These are phyloP conservation scores for Hypseocharis bilobata DNA, from an alignment of 441 rosid genomes.

Conservation along the genomic window DNA sequence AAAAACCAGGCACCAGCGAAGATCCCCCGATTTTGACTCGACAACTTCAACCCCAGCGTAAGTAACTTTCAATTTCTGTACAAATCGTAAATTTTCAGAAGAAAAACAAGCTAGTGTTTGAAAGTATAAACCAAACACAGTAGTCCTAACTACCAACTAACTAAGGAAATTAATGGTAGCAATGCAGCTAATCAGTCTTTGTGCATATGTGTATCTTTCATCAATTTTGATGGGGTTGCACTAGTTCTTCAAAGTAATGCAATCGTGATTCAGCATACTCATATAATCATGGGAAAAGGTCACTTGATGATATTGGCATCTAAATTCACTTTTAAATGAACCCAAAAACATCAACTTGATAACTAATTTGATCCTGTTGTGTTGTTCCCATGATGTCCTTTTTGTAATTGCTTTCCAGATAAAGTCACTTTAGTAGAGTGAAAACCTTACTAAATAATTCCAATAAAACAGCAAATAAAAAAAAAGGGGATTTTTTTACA, in stretches of 20 bases:
- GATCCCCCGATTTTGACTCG: slow-evolving; percentile 69
- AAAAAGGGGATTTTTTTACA: too few species aligned
- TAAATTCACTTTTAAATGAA: neutral
- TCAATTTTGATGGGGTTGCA: neutral
- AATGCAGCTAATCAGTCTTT: neutral
- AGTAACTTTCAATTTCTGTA: slow-evolving; percentile 83
- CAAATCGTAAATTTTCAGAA: slow-evolving; percentile 10
- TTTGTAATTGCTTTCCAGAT: too few species aligned
- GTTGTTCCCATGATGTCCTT: too few species aligned
- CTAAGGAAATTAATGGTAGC: neutral
- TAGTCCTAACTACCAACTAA: neutral
- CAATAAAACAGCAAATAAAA: too few species aligned
- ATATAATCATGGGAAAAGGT: neutral
- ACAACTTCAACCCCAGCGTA: slow-evolving; percentile 72
- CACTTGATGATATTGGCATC: neutral
- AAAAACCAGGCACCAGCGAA: slow-evolving; percentile 93
- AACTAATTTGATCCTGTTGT: neutral
- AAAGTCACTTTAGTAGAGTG: too few species aligned
- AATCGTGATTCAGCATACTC: too few species aligned
- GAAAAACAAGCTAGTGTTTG: neutral
- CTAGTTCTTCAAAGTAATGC: neutral
- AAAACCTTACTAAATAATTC: too few species aligned
- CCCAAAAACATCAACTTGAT: neutral
- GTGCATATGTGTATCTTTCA: neutral
- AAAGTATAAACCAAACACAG: slow-evolving; percentile 1